Evolutionary conservation across 2,329 filamentous ascomycete species (phyloP).

Genomic region (Saccharata proteae): DNA sequence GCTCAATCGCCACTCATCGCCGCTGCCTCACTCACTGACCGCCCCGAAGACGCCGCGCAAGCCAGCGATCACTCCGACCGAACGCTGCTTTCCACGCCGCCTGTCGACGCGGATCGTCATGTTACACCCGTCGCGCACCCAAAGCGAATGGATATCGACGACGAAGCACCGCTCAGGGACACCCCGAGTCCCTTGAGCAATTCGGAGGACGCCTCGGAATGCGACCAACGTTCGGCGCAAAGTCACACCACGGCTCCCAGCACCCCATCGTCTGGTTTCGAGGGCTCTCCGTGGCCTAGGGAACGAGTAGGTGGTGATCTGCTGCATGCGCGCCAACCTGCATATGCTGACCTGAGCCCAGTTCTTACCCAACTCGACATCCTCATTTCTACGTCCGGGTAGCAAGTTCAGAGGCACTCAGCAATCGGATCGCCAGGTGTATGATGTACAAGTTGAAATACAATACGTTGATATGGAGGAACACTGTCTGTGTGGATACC

Average conservation of each 20-base stretch:
- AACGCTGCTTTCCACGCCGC: slow-evolving; percentile 16
- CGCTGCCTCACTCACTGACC: slow-evolving; percentile 2
- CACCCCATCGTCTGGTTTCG: slow-evolving; percentile 12
- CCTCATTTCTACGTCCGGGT: slow-evolving; percentile 73
- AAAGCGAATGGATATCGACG: slow-evolving; percentile 20
- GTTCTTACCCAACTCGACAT: slow-evolving; percentile 68
- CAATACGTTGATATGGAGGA: slow-evolving; percentile 92
- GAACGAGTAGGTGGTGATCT: slow-evolving; percentile 23
- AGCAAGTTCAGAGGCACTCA: slow-evolving; percentile 86
- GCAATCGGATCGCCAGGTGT: slow-evolving; percentile 82
- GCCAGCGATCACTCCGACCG: no score
- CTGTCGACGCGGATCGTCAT: slow-evolving; percentile 15
- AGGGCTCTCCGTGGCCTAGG: slow-evolving; percentile 21
- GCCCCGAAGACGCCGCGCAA: slow-evolving; percentile 1
- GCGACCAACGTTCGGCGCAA: slow-evolving; percentile 22
- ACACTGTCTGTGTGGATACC: slow-evolving; percentile 87
- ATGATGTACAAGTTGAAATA: slow-evolving; percentile 93
- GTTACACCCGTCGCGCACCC: slow-evolving; percentile 14
- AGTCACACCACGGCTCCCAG: slow-evolving; percentile 12
- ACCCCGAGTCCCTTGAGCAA: slow-evolving; percentile 26
- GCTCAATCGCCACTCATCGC: slow-evolving; percentile 5
- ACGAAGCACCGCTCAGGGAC: slow-evolving; percentile 23
- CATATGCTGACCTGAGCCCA: slow-evolving; percentile 26
- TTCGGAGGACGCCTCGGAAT: slow-evolving; percentile 19
- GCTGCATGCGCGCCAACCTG: not conserved